phyloP scores from a whole-genome alignment of 495 filamentous ascomycete genomes.

The Talaromyces wortmannii region DNA sequence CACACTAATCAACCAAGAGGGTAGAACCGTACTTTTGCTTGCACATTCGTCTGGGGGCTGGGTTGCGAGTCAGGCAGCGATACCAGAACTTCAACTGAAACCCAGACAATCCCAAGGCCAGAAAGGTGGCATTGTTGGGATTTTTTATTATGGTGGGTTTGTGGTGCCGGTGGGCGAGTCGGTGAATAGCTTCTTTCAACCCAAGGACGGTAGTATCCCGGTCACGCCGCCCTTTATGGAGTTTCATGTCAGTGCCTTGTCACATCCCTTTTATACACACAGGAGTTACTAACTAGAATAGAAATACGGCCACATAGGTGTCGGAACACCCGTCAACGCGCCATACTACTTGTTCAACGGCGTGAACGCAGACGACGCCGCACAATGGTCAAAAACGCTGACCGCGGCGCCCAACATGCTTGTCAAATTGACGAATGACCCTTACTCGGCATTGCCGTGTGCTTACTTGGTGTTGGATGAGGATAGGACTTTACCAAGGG shows the following conservation, averaged over 20 bases:
- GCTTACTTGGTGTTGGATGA: slow-evolving; percentile 25
- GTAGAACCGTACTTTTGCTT: slow-evolving; percentile 17
- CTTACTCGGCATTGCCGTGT: slow-evolving; percentile 22
- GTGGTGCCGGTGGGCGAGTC: slow-evolving; percentile 22
- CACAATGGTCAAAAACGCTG: slow-evolving; percentile 20
- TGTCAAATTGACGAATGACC: slow-evolving; percentile 20
- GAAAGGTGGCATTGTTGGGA: slow-evolving; percentile 24
- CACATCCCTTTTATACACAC: too few species aligned
- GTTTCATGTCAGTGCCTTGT: slow-evolving; percentile 14
- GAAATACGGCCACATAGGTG: slow-evolving; percentile 14
- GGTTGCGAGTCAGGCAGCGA: slow-evolving; percentile 23
- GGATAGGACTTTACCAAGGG: slow-evolving; percentile 13
- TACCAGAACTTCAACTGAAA: slow-evolving; percentile 15
- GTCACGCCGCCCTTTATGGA: slow-evolving; percentile 11
- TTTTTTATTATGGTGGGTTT: slow-evolving; percentile 25
- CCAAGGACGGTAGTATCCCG: slow-evolving; percentile 13
- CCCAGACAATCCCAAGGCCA: slow-evolving; percentile 11
- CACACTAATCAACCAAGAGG: slow-evolving; percentile 10
- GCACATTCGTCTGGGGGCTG: slow-evolving; percentile 28
- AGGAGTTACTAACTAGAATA: background rate
- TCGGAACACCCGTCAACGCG: slow-evolving; percentile 11
- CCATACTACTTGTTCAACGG: slow-evolving; percentile 18
- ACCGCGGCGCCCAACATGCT: slow-evolving; percentile 23
- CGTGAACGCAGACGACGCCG: slow-evolving; percentile 9
- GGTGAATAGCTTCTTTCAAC: slow-evolving; percentile 18